These are phyloP conservation scores for Neurospora sublineolata DNA, from an alignment of 495 filamentous ascomycete genomes.

Conservation along the genomic window DNA sequence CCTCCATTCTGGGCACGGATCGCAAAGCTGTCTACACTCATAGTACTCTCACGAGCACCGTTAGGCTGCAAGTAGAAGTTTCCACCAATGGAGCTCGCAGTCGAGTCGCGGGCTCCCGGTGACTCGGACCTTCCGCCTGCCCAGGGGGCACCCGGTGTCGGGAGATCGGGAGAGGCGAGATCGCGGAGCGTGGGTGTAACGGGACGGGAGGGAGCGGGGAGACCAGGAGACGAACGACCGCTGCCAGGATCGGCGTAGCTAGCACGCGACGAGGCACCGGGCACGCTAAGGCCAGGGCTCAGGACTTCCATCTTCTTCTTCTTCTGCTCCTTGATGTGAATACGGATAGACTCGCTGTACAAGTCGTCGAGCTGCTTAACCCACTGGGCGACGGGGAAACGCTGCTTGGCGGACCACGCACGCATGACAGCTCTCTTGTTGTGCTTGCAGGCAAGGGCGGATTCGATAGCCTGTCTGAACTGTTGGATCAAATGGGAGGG, in stretches of 20 bases:
- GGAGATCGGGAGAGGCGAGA: conserved; percentile 14
- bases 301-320: conserved; percentile 22
- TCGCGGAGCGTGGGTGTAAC: conserved; percentile 2
- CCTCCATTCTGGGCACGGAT: conserved; percentile 27
- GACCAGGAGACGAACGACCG: conserved; percentile 4
- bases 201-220: conserved; percentile 3
- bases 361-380: conserved; percentile 51
- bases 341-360: conserved; percentile 38
- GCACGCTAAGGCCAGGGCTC: conserved; percentile 5
- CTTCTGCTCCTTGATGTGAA: conserved; percentile 26
- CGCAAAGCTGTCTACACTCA: conserved; percentile 29
- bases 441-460: conserved; percentile 52
- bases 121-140: conserved; percentile 11
- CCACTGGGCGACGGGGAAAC: conserved; percentile 65
- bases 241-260: conserved; percentile 10
- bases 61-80: conserved; percentile 12
- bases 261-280: conserved; percentile 16
- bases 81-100: conserved; percentile 8
- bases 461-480: conserved; percentile 57
- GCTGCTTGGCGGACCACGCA: conserved; percentile 62
- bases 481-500: conserved; percentile 61
- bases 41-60: conserved; percentile 21
- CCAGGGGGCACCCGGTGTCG: conserved; percentile 13
- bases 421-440: conserved; percentile 51
- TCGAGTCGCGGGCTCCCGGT: conserved; percentile 10